Evolutionary conservation across 169 alveolate genomes (phyloP).

Genomic region (Cyclospora cayetanensis): DNA sequence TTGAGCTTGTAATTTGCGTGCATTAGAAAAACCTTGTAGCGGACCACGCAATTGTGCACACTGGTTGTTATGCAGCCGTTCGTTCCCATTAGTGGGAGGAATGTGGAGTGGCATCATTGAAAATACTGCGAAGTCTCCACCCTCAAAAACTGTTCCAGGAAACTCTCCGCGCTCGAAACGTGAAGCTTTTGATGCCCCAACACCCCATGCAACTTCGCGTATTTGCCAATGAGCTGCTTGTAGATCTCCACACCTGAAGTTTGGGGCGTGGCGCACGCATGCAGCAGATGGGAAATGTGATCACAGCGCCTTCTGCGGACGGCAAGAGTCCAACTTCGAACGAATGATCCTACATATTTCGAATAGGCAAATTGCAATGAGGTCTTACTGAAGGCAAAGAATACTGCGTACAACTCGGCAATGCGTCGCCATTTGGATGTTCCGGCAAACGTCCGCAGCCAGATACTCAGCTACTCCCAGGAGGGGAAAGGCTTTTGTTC

Average conservation of each 20-base stretch:
- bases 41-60: neutral
- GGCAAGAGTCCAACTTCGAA: neutral
- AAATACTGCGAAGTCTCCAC: neutral
- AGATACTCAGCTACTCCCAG: slow-evolving; percentile 16
- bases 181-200: neutral
- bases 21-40: neutral
- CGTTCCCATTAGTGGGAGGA: neutral
- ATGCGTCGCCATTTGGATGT: neutral
- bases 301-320: neutral
- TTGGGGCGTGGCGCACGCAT: too few relatives aligned
- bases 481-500: neutral
- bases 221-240: slow-evolving; percentile 50
- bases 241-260: slow-evolving; percentile 43
- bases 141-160: slow-evolving; percentile 15
- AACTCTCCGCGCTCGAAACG: slow-evolving; percentile 27
- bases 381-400: slow-evolving; percentile 36
- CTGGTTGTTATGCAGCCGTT: neutral
- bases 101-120: neutral
- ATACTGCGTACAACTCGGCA: slow-evolving; percentile 13
- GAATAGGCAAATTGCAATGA: neutral
- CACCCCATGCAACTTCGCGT: slow-evolving; percentile 32
- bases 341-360: neutral
- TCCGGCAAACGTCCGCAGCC: slow-evolving; percentile 30
- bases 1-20: neutral
- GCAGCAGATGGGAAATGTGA: neutral